These are phyloP conservation scores for Dendrostoma leiphaemia DNA, from an alignment of 2,329 filamentous ascomycete genomes.

Conservation along the genomic window DNA sequence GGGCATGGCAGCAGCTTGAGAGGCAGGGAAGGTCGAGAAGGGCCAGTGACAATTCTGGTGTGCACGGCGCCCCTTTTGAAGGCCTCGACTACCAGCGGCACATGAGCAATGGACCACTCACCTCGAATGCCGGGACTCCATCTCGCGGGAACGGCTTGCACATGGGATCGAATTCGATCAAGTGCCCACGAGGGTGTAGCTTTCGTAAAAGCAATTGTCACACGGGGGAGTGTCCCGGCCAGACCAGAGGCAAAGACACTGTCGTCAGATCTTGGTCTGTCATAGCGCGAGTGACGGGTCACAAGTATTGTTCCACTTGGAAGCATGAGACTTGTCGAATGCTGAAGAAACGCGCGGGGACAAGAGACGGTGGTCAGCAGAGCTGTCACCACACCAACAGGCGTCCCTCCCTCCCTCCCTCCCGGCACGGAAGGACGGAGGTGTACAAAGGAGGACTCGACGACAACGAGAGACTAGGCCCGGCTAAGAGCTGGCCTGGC, in stretches of 20 bases:
- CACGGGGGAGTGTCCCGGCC: not conserved
- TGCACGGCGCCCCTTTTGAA: constrained; percentile 2
- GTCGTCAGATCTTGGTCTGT: constrained; percentile 9
- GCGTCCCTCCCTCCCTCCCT: too few relatives aligned
- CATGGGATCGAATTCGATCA: constrained; percentile 11
- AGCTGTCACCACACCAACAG: too few relatives aligned
- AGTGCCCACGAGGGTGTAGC: not conserved
- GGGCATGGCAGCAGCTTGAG: not conserved
- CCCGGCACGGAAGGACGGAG: not conserved
- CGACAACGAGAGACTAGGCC: not conserved
- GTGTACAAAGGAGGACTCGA: not conserved
- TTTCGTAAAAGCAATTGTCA: not conserved
- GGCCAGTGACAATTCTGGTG: constrained; percentile 1
- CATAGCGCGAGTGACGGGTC: constrained; percentile 8
- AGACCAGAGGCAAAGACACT: not conserved
- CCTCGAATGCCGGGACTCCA: constrained; percentile 6
- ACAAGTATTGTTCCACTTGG: not conserved
- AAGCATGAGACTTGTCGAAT: constrained; percentile 5
- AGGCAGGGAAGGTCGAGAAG: not conserved
- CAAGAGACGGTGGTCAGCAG: constrained; percentile 1
- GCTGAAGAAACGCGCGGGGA: constrained; percentile 1
- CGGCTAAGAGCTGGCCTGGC: not conserved
- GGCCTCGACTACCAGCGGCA: constrained; percentile 6
- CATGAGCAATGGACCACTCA: constrained; percentile 12
- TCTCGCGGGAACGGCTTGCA: constrained; percentile 8